Conservation (phyloP, 2,329 filamentous ascomycete species). For the Aspergillus versicolor region DNA sequence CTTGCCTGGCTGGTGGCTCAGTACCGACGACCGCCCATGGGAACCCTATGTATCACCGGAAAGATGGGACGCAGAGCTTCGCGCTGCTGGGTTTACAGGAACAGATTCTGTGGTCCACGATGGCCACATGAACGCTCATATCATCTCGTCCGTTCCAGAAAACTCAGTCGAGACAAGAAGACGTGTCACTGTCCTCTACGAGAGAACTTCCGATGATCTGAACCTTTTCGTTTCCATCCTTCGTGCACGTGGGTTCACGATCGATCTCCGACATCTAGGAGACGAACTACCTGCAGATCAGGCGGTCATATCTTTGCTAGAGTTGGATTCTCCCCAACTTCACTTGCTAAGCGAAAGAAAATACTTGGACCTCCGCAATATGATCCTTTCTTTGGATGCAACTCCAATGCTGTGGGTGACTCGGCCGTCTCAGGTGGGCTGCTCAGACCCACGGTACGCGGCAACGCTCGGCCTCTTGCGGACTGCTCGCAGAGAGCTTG, state of each 20-base stretch:
- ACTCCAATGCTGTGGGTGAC: constrained; percentile 32
- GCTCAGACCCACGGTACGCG: constrained; percentile 28
- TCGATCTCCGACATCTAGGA: background rate
- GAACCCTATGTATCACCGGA: constrained; percentile 19
- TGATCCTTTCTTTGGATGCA: background rate
- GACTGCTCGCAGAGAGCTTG: constrained; percentile 28
- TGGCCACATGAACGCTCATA: constrained; percentile 12
- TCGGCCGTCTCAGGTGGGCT: constrained; percentile 18
- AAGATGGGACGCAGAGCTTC: constrained; percentile 20
- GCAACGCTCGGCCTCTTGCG: constrained; percentile 30
- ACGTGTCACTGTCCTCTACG: background rate
- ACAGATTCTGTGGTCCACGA: constrained; percentile 12
- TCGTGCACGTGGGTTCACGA: background rate
- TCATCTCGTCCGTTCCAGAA: constrained; percentile 5
- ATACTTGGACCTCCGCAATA: background rate
- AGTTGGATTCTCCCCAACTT: background rate
- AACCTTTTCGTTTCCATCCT: background rate
- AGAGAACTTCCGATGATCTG: background rate
- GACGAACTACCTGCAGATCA: background rate
- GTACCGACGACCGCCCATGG: constrained; percentile 15
- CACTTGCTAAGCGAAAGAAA: background rate
- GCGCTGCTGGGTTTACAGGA: constrained; percentile 20
- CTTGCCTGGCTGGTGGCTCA: constrained; percentile 43
- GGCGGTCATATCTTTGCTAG: background rate
- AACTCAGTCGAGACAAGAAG: background rate